Percentiles rank a stretch among this genome's conserved stretches.
Evolutionary conservation across 2,329 filamentous ascomycete species (phyloP).

Genomic region (Pyrenophora tritici-repentis): DNA sequence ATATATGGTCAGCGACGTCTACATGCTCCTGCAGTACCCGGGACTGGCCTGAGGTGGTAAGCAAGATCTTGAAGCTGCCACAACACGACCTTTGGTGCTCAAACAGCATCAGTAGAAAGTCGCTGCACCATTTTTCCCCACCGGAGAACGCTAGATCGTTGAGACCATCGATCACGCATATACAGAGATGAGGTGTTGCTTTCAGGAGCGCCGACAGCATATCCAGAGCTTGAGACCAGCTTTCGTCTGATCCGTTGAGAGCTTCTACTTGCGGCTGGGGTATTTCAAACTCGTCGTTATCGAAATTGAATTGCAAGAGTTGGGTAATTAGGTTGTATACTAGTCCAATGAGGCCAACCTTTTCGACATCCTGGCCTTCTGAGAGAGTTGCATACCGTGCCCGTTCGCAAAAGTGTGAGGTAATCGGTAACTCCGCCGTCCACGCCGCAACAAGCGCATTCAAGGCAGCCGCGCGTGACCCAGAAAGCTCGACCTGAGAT

Average conservation of each 20-base stretch:
- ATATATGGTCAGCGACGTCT: not conserved
- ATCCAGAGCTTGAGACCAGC: conserved; percentile 3
- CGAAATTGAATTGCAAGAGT: conserved; percentile 19
- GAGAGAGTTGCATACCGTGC: conserved; percentile 1
- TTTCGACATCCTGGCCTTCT: conserved; percentile 2
- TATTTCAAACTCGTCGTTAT: not conserved
- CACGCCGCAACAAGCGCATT: conserved; percentile 12
- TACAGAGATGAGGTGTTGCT: conserved; percentile 1
- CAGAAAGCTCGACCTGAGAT: not conserved
- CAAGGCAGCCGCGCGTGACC: conserved; percentile 16
- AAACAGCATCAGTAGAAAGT: not conserved
- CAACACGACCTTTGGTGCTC: not conserved
- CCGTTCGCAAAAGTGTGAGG: conserved; percentile 22
- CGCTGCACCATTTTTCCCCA: conserved; percentile 1
- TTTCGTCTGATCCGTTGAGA: conserved; percentile 5
- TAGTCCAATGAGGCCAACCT: conserved; percentile 19
- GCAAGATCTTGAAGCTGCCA: conserved; percentile 5
- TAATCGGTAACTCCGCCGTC: conserved; percentile 16
- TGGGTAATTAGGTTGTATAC: conserved; percentile 21
- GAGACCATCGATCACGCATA: conserved; percentile 2
- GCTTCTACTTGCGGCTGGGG: not conserved
- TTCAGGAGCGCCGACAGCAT: conserved; percentile 1
- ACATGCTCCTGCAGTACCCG: conserved; percentile 7
- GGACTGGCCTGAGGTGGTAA: conserved; percentile 7
- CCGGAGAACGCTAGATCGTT: conserved; percentile 4